Base-by-base conservation (phyloP, 192 early-diverging fungal species). In the Jimgerdemannia flammicorona region DNA sequence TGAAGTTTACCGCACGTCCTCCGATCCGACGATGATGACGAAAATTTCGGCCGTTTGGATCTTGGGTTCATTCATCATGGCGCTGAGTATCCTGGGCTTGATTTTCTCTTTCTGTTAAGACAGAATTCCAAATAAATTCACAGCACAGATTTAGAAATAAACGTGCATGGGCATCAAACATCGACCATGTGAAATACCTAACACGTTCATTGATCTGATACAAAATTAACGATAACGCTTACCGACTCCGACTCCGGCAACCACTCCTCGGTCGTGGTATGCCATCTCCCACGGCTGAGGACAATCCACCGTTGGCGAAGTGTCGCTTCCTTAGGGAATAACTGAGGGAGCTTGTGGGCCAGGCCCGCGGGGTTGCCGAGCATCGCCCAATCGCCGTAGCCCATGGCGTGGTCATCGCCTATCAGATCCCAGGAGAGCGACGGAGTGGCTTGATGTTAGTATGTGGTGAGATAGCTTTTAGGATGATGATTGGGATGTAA, bases 381-480 rank as follows among this genome's bases (percentile, higher is more conserved):
- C 70, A 19, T 44, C 8, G 42, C 9, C 70, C 41, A 71, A 41
- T 72, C 81, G 10, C 81, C 81, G 9, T 79, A 72, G 2, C 81
- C 81, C 11, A 82, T 44, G 9, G 81, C 81, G 72, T 82, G 77
- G 40, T 82, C 78, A 59, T 82, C 81, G 3, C 81, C 81, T 82
- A 67, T 9, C 20, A 3, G 44, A 19, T 20, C 67, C 8, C 6
- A 20, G 67, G 29, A 41, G 19, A 20, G 19, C 14, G 19, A 65
- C 64, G 14, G 64, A 65, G 64, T 19, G 64, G 14, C 14, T 18
- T 18, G 14, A 65, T 19, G 14, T 19, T 14, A 65, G 64, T 65
- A 19, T 19, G 64, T 19, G 64, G 14, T 20, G 29, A 41, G 29
- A 0, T 41, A 41, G 67, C 18, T 68, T 6, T 59, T 6, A 59